A percentile compares a stretch with the other conserved stretches of the same genome.
Conservation (phyloP, 1,284 basidiomycete species). For the Cutaneotrichosporon sp. region DNA sequence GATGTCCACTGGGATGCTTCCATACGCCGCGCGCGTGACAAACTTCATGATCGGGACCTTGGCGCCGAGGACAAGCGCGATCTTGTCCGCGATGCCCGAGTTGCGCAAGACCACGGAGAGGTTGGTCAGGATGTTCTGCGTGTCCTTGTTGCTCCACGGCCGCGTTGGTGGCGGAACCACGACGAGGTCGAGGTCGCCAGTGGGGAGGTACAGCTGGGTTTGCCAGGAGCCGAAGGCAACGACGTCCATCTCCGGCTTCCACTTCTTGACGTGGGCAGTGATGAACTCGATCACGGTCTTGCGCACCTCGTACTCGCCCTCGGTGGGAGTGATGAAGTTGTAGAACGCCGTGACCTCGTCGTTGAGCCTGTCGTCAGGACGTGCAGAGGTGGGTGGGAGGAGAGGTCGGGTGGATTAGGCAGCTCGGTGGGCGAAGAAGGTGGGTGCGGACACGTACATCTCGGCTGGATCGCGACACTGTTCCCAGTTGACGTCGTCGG, state of each 20-base stretch:
- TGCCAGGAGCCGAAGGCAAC: conserved; percentile 90
- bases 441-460: conserved; percentile 70
- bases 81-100: conserved; percentile 59
- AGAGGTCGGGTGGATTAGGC: not conserved
- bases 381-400: not conserved
- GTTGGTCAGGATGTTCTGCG: conserved; percentile 50
- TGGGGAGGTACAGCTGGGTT: conserved; percentile 91
- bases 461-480: conserved; percentile 74
- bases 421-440: not conserved
- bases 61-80: conserved; percentile 84
- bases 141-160: conserved; percentile 48
- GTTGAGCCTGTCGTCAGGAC: conserved; percentile 64
- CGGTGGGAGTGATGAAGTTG: conserved; percentile 82
- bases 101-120: conserved; percentile 54
- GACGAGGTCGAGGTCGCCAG: conserved; percentile 68
- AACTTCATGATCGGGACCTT: conserved; percentile 96
- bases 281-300: conserved; percentile 75
- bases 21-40: conserved; percentile 63
- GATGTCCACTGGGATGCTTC: conserved; percentile 83
- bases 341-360: conserved; percentile 82
- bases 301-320: conserved; percentile 80
- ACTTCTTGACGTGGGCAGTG: conserved; percentile 63
- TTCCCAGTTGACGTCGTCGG: conserved; percentile 74
- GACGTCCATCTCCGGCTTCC: conserved; percentile 79
- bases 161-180: conserved; percentile 45